Evolutionary conservation across 2,329 filamentous ascomycete species (phyloP), one percentile per base, ranked within the genome.

Genomic region (Bipolaris victoriae): DNA sequence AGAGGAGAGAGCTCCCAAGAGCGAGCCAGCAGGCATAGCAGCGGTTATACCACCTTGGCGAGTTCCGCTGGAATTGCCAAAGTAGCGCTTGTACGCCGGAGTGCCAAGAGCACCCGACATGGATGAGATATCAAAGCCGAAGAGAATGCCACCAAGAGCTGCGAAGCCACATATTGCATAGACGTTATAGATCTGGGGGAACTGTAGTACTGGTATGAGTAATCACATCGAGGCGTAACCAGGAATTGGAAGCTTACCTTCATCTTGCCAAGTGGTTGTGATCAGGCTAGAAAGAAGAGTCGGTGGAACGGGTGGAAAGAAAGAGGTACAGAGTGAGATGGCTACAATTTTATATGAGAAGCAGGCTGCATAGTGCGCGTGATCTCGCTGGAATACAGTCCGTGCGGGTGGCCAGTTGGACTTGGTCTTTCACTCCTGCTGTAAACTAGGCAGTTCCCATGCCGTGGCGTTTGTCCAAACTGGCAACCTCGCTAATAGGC

Each of bases 101-200:
- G 74, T 77, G 22, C 74, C 76, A 10, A 77, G 55, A 22, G 77
- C 75, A 55, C 75, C 76, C 11, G 67, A 71, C 76, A 77, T 77
- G 41, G 74, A 76, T 6, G 68, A 71, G 61, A 77, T 77, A 47
- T 77, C 76, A 63, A 77, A 77, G 52, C 76, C 76, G 50, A 77
- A 77, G 11, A 77, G 66, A 2, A 63, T 73, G 52, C 76, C 76
- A 35, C 75, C 86, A 61, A 88, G 84, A 68, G 85, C 84, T 70
- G 85, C 85, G 68, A 88, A 87, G 58, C 77, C 78, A 73, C 85
- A 88, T 61, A 87, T 62, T 31, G 57, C 57, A 37, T 60, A 60
- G 7, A 60, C 57, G 10, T 47, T 86, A 58, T 76, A 76, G 62
- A 76, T 71, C 29, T 86, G 60, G 72, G 76, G 66, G 71, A 73